Evolutionary conservation across 345 rosid species (phyloP).

Genomic region (Bruguiera parviflora): DNA sequence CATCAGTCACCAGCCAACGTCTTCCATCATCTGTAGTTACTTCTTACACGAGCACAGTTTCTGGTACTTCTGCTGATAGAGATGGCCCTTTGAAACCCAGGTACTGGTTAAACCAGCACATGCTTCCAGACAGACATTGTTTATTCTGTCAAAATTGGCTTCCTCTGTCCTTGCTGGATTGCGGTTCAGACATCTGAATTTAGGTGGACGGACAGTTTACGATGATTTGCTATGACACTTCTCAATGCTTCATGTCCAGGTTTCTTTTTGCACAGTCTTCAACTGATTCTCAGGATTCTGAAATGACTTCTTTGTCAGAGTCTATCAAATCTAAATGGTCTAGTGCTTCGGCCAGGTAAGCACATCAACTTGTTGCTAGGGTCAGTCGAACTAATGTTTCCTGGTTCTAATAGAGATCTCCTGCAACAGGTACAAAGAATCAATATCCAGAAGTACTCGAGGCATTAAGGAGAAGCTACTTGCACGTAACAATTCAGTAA

Average conservation of each 20-base stretch:
- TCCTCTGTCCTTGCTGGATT: neutral
- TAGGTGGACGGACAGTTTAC: neutral
- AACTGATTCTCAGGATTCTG: conserved; percentile 30
- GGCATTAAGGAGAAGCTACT: conserved; percentile 82
- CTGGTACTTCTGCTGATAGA: conserved; percentile 29
- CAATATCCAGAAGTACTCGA: conserved; percentile 67
- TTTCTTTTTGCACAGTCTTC: conserved; percentile 23
- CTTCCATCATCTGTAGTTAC: conserved; percentile 26
- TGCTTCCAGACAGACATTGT: neutral
- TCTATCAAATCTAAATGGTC: conserved; percentile 67
- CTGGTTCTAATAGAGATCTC: neutral
- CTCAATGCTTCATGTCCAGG: conserved; percentile 21
- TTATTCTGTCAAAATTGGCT: neutral
- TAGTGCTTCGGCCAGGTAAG: conserved; percentile 68
- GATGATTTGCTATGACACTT: neutral
- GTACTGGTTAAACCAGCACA: conserved; percentile 22
- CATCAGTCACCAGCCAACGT: conserved; percentile 22
- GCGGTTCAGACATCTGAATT: no score
- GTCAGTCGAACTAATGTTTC: neutral
- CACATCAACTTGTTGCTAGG: neutral
- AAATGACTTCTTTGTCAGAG: conserved; percentile 55
- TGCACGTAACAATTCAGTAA: conserved; percentile 69
- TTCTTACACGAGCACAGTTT: conserved; percentile 18
- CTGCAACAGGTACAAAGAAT: conserved; percentile 68
- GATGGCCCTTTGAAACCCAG: conserved; percentile 42